These are phyloP conservation scores for Oxytropis ochrocephala DNA, from an alignment of 306 rosid genomes.

Conservation along the genomic window DNA sequence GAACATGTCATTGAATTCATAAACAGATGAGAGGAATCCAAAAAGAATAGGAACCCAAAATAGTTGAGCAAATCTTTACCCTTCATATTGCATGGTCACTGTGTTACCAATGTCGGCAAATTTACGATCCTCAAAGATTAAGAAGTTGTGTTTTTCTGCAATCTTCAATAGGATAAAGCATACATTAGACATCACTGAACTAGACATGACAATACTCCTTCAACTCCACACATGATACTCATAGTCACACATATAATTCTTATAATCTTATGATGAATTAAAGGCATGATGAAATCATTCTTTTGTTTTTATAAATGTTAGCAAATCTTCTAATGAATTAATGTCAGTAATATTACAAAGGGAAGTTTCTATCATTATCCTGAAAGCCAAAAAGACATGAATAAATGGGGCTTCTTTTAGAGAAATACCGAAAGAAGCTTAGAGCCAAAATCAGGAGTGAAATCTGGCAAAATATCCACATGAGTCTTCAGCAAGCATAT, in stretches of 20 bases:
- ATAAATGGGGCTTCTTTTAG: neutral
- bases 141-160: constrained; percentile 75
- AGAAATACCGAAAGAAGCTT: constrained; percentile 61
- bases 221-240: neutral
- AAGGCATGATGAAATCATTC: neutral
- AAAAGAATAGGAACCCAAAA: neutral
- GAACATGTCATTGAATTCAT: neutral
- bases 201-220: neutral
- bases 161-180: constrained; percentile 42
- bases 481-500: constrained; percentile 85
- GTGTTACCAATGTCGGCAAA: constrained; percentile 92
- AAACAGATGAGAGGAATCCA: neutral
- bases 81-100: constrained; percentile 88
- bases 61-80: constrained; percentile 33
- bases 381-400: neutral
- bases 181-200: constrained; percentile 11
- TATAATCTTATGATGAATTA: neutral
- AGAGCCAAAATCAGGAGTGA: constrained; percentile 74
- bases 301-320: neutral
- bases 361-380: neutral
- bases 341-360: neutral
- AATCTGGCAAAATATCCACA: constrained; percentile 85
- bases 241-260: neutral
- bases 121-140: constrained; percentile 87
- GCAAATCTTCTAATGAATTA: neutral